Evolutionary conservation across 2,329 filamentous ascomycete genomes (phyloP), one percentile per base, ranked within the genome.

Genomic region (Talaromyces sp.): DNA sequence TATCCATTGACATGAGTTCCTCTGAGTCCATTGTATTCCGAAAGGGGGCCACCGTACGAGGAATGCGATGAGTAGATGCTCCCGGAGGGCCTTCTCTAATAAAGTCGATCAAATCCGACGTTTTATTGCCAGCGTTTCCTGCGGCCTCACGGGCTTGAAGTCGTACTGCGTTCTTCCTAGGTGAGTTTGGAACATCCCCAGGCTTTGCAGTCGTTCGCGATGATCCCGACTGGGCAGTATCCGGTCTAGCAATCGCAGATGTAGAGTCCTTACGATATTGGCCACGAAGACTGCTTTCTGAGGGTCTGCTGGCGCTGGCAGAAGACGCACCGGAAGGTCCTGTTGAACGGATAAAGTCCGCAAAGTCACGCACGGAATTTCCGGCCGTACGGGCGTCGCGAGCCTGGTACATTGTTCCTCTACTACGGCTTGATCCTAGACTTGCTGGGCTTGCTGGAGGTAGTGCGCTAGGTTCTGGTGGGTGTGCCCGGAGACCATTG

Each of bases 81-180:
- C 78, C 82, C 0, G 90, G 88, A 3, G 92, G 92, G 0, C 93
- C 93, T 71, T 91, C 88, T 52, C 93, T 88, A 65, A 99, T 96
- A 73, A 99, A 98, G 71, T 98, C 93, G 65, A 97, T 96, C 61
- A 99, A 79, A 63, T 97, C 95, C 13, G 90, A 89, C 60, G 88
- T 96, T 86, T 85, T 56, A 81, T 82, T 54, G 32, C 58, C 51
- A 60, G 78, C 79, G 55, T 86, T 82, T 17, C 86, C 82, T 49
- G 82, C 81, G 41, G 90, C 85, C 63, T 91, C 87, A 55, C 91
- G 89, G 61, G 93, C 87, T 73, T 89, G 84, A 54, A 89, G 81
- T 62, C 84, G 85, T 53, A 78, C 79, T 60, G 64, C 65, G 53
- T 66, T 70, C 58, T 64, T 68, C 51, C 46, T 64, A 35, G 41